A percentile compares a stretch with the other conserved stretches of the same genome.
These are phyloP conservation scores for Neoboletus magnificus DNA, from an alignment of 768 basidiomycete species.

Conservation along the genomic window DNA sequence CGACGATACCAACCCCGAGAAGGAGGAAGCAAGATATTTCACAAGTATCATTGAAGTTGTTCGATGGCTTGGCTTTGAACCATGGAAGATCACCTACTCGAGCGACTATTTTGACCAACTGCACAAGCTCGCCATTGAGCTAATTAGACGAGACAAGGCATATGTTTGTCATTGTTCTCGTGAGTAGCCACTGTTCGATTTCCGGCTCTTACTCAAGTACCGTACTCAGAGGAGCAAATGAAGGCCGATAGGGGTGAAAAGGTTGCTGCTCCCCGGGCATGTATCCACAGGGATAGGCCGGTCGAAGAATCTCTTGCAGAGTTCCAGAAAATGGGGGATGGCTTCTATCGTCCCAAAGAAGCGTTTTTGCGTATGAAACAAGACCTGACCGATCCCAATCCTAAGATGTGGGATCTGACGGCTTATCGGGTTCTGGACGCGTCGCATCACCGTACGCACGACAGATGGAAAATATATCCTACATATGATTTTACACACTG, in stretches of 20 bases:
- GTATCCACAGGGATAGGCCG: constrained; percentile 82
- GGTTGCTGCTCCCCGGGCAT: constrained; percentile 75
- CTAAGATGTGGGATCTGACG: constrained; percentile 99
- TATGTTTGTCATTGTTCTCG: constrained; percentile 97
- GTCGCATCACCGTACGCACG: constrained; percentile 88
- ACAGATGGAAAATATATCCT: constrained; percentile 96
- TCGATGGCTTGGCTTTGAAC: constrained; percentile 96
- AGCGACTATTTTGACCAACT: constrained; percentile 93
- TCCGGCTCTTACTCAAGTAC: constrained; percentile 1
- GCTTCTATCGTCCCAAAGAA: constrained; percentile 87
- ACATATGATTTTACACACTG: constrained; percentile 99
- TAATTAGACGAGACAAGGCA: constrained; percentile 87
- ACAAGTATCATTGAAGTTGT: constrained; percentile 95
- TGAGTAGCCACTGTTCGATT: constrained; percentile 41
- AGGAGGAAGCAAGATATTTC: constrained; percentile 94
- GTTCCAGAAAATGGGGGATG: constrained; percentile 90
- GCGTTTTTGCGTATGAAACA: constrained; percentile 97
- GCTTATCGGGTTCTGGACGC: constrained; percentile 92
- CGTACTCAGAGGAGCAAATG: constrained; percentile 79
- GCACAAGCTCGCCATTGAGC: constrained; percentile 80
- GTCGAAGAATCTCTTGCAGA: constrained; percentile 83
- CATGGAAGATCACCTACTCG: constrained; percentile 98
- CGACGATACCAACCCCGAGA: constrained; percentile 98
- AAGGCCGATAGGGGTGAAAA: constrained; percentile 84
- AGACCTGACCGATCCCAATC: constrained; percentile 87